A percentile compares a stretch with the other conserved stretches of the same genome.
Evolutionary conservation across 352 stramenopile species (phyloP).

Genomic region (Plasmopara halstedii): DNA sequence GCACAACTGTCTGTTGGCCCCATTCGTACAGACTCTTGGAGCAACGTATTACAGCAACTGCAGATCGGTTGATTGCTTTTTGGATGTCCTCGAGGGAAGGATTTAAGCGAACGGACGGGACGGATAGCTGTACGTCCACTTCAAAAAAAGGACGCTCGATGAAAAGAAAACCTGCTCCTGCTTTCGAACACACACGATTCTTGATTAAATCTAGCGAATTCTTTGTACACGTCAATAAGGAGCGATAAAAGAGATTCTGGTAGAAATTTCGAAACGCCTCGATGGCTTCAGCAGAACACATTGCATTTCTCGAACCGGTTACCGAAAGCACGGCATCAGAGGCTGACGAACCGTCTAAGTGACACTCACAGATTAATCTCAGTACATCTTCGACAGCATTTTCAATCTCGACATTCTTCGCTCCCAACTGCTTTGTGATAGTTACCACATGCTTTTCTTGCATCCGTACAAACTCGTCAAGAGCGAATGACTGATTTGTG

Average conservation of each 20-base stretch:
- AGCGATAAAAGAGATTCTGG: slow-evolving; percentile 73
- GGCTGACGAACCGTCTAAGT: slow-evolving; percentile 32
- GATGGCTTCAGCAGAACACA: slow-evolving; percentile 32
- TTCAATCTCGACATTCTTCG: slow-evolving; percentile 83
- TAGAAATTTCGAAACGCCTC: slow-evolving; percentile 64
- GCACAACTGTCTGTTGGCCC: slow-evolving; percentile 58
- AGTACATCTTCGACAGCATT: slow-evolving; percentile 82
- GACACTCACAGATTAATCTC: slow-evolving; percentile 56
- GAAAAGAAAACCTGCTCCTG: slow-evolving; percentile 73
- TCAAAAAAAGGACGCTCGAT: slow-evolving; percentile 82
- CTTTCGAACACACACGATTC: slow-evolving; percentile 74
- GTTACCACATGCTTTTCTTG: slow-evolving; percentile 69
- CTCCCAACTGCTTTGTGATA: slow-evolving; percentile 49
- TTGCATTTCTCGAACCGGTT: slow-evolving; percentile 4
- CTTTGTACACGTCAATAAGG: slow-evolving; percentile 74
- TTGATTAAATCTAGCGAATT: slow-evolving; percentile 76
- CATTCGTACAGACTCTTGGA: slow-evolving; percentile 76
- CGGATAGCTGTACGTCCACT: slow-evolving; percentile 77
- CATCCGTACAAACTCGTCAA: slow-evolving; percentile 81
- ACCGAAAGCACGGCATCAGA: too few relatives aligned
- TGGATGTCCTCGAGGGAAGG: slow-evolving; percentile 83
- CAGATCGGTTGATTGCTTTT: slow-evolving; percentile 73
- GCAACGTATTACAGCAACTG: slow-evolving; percentile 73
- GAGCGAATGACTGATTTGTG: slow-evolving; percentile 73
- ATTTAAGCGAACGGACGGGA: slow-evolving; percentile 71